Percentiles rank a stretch among this genome's conserved stretches.
Conservation (phyloP, 176 grass and related monocot genomes). For the Juncus inflexus region DNA sequence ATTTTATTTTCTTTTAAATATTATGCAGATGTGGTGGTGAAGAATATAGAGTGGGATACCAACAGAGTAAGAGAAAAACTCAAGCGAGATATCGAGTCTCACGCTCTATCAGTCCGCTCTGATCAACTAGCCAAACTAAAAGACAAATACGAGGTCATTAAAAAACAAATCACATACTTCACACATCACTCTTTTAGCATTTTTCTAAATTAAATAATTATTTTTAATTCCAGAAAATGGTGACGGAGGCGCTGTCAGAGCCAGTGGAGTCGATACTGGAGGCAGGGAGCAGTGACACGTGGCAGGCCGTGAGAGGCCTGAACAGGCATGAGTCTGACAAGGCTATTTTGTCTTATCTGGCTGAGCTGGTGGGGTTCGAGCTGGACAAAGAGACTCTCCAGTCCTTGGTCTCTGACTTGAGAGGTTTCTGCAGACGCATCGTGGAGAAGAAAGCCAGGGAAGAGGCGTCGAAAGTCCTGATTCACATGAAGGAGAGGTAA, state of each 20-base stretch:
- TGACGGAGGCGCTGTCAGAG: constrained; percentile 57
- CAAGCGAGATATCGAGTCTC: constrained; percentile 41
- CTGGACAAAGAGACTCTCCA: constrained; percentile 45
- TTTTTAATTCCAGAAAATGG: constrained; percentile 41
- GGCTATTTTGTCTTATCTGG: constrained; percentile 33
- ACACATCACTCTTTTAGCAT: neutral
- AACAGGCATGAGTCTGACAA: constrained; percentile 55
- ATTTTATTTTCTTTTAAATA: neutral
- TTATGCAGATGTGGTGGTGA: constrained; percentile 46
- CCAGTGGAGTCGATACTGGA: constrained; percentile 68
- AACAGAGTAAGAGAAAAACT: constrained; percentile 60
- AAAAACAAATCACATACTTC: neutral
- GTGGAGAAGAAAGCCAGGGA: constrained; percentile 79
- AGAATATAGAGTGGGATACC: constrained; percentile 57
- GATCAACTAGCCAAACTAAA: constrained; percentile 60
- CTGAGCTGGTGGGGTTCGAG: constrained; percentile 66
- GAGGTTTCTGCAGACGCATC: constrained; percentile 50
- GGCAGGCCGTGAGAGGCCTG: constrained; percentile 62
- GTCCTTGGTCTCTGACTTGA: constrained; percentile 50
- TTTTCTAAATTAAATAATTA: constrained; percentile 12
- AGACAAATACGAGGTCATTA: constrained; percentile 58
- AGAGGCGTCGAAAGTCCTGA: constrained; percentile 64
- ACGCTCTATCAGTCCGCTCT: constrained; percentile 41
- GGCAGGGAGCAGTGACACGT: constrained; percentile 46
- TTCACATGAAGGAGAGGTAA: constrained; percentile 93